Base-by-base conservation (phyloP, 2,329 filamentous ascomycete genomes). In the Septoria linicola region DNA sequence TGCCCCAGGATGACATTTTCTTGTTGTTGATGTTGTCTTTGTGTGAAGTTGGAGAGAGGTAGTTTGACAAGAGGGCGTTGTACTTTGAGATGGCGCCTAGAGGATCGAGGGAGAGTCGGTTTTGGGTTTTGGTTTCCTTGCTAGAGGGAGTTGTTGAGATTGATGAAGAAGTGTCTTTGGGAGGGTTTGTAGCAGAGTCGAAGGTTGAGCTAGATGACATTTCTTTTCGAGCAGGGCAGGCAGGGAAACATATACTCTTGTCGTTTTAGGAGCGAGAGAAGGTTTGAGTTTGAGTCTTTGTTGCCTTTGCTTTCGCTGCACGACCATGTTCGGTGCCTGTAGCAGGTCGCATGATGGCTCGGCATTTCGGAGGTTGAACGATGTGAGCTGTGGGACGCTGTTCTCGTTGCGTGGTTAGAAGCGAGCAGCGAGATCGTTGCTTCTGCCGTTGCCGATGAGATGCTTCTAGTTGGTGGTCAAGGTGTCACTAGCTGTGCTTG, bases 1-100 rank as follows among this genome's bases (percentile, higher is more conserved):
- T 65, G 27, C 44, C 44, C 44, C 44, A 48, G 47, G 68, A 67
- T 54, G 63, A 61, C 66, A 68, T 66, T 44, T 72, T 71, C 59
- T 58, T 64, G 53, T 56, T 55, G 37, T 62, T 51, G 44, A n/a
- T 6, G 36, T 31, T 17, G 23, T 16, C 10, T 27, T 27, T 5
- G 5, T 27, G 23, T 27, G 5, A 10, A 11, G 53, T 51, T 8
- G 57, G 49, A 49, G 54, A 52, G 47, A 60, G 56, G 31, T 55
- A 55, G 48, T 55, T 48, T 16, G 54, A 51, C 47, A 55, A 39
- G 31, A 61, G 53, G 8, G 52, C 49, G 53, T 59, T 58, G 51
- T 59, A 58, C 31, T 59, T 59, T 19, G 57, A 49, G 16, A 58
- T 59, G n/a, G 59, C 59, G 45, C 57, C 59, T 49, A 61, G 57